Evolutionary conservation across 768 basidiomycete species (phyloP).

Genomic region (Chalciporus sphaerocephalus): DNA sequence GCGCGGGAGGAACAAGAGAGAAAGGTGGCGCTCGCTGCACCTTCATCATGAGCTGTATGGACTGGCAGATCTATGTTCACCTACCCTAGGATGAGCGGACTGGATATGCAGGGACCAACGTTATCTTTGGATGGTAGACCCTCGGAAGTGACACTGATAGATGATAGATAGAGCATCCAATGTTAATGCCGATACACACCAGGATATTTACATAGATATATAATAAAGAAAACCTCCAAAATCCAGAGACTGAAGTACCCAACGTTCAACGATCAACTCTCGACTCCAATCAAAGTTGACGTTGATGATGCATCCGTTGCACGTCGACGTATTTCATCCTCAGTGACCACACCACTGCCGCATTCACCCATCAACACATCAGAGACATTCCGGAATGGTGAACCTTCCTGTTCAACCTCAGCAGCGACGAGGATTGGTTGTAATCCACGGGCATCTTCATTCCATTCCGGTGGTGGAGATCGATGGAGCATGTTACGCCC

Average conservation of each 20-base stretch:
- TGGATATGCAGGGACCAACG: no score
- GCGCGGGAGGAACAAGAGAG: constrained; percentile 21
- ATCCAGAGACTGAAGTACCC: no score
- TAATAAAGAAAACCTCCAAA: no score
- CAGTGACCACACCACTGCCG: constrained; percentile 5
- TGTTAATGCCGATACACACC: no score
- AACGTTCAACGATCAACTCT: no score
- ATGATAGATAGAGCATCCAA: no score
- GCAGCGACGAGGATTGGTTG: constrained; percentile 10
- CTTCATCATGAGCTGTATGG: not conserved
- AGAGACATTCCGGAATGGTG: constrained; percentile 5
- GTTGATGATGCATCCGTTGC: not conserved
- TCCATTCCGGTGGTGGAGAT: not conserved
- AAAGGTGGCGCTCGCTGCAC: constrained; percentile 9
- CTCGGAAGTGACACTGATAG: no score
- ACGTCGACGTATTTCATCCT: constrained; percentile 5
- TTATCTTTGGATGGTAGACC: not conserved
- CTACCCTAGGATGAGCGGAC: no score
- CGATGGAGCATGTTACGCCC: constrained; percentile 24
- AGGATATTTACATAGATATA: no score
- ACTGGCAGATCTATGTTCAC: not conserved
- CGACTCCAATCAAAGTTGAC: no score
- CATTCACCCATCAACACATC: constrained; percentile 14
- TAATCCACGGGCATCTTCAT: not conserved
- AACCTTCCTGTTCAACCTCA: constrained; percentile 10